Conservation (phyloP, 1,284 basidiomycete species). For the Inonotus obliquus region DNA sequence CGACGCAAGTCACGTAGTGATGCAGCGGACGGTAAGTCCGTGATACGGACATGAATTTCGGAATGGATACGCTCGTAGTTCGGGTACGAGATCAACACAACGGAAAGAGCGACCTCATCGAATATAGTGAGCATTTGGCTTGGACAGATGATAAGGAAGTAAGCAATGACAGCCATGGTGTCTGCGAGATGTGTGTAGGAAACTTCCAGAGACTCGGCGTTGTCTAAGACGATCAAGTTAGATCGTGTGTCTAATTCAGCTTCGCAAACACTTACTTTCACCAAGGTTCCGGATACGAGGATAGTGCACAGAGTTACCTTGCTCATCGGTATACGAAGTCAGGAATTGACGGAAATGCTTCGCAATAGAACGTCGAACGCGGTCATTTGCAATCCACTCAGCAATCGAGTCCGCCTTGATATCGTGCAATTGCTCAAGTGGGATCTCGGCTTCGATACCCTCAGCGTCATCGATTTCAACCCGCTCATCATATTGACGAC, state of each 20-base stretch:
- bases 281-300: conserved; percentile 90
- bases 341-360: conserved; percentile 95
- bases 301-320: conserved; percentile 91
- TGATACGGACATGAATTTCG: conserved; percentile 96
- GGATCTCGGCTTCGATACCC: conserved; percentile 87
- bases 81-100: conserved; percentile 94
- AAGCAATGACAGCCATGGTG: conserved; percentile 92
- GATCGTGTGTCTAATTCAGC: background rate
- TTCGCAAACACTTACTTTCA: conserved; percentile 65
- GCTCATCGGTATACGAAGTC: conserved; percentile 92
- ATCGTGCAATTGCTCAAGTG: conserved; percentile 93
- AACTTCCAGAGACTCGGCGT: conserved; percentile 95
- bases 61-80: conserved; percentile 96
- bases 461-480: conserved; percentile 82
- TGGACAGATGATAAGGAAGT: conserved; percentile 95
- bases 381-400: conserved; percentile 94
- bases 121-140: conserved; percentile 91
- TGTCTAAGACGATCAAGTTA: conserved; percentile 49
- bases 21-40: conserved; percentile 85
- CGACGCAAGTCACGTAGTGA: conserved; percentile 94
- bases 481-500: conserved; percentile 86
- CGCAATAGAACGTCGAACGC: conserved; percentile 85
- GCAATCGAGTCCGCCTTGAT: conserved; percentile 96
- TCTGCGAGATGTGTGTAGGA: conserved; percentile 90
- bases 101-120: conserved; percentile 92